These are phyloP conservation scores for Pichia sporocuriosa DNA, from an alignment of 805 yeast genomes.

Conservation along the genomic window DNA sequence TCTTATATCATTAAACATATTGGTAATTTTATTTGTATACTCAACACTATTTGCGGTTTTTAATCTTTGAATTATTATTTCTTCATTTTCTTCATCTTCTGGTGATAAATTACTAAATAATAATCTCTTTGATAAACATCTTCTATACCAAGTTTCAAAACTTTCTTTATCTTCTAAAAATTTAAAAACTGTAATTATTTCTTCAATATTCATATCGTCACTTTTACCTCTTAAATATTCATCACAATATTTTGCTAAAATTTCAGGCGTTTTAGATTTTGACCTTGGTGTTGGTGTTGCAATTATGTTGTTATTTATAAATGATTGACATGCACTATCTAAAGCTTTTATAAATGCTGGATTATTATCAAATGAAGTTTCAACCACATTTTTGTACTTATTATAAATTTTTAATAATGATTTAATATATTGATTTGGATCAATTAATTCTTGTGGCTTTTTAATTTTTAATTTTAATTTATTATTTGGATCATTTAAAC, in stretches of 20 bases:
- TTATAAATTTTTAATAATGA: slow-evolving; percentile 64
- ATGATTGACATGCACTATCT: slow-evolving; percentile 81
- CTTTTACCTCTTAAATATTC: slow-evolving; percentile 70
- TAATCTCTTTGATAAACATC: slow-evolving; percentile 81
- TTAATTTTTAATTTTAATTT: slow-evolving; percentile 4
- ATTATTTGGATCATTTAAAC: not conserved
- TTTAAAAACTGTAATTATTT: slow-evolving; percentile 79
- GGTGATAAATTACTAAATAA: slow-evolving; percentile 71
- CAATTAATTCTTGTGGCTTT: slow-evolving; percentile 22
- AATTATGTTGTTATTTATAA: slow-evolving; percentile 74
- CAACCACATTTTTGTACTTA: slow-evolving; percentile 60
- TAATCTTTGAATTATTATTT: slow-evolving; percentile 72
- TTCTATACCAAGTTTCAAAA: slow-evolving; percentile 87
- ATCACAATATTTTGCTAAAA: slow-evolving; percentile 85
- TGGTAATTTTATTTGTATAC: slow-evolving; percentile 87
- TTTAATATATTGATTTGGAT: slow-evolving; percentile 76
- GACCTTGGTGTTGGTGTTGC: slow-evolving; percentile 61
- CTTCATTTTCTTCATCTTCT: slow-evolving; percentile 80
- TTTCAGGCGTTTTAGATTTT: slow-evolving; percentile 81
- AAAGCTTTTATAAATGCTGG: slow-evolving; percentile 78
- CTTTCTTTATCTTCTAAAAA: slow-evolving; percentile 92
- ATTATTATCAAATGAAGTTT: slow-evolving; percentile 61
- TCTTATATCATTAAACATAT: slow-evolving; percentile 92
- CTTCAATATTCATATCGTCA: slow-evolving; percentile 73
- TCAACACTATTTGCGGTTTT: slow-evolving; percentile 88